These are phyloP conservation scores for Dianthus caryophyllus DNA, from an alignment of 148 eudicot genomes.

Conservation along the genomic window DNA sequence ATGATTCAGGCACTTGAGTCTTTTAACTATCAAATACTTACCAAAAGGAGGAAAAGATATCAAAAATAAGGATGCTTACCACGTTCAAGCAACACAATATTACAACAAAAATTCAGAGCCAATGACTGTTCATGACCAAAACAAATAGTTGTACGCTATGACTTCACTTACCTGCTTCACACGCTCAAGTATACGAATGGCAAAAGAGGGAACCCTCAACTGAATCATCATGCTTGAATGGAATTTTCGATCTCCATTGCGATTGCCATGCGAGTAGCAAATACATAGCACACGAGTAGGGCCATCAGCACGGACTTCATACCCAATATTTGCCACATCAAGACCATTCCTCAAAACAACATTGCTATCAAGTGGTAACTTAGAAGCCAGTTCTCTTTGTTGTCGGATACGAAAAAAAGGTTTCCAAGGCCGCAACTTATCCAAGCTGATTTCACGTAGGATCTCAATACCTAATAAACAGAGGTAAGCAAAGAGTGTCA, in stretches of 20 bases:
- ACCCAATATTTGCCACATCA: constrained; percentile 59
- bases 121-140: neutral
- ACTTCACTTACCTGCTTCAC: constrained; percentile 49
- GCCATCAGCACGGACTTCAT: constrained; percentile 82
- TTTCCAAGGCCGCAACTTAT: constrained; percentile 91
- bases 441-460: constrained; percentile 85
- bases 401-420: constrained; percentile 58
- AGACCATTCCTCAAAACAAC: constrained; percentile 32
- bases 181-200: constrained; percentile 59
- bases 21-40: no score
- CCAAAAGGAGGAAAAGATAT: no score
- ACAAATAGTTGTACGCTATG: neutral
- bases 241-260: constrained; percentile 32
- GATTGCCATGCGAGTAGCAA: constrained; percentile 50
- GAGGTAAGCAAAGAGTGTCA: constrained; percentile 11
- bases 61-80: no score
- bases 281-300: constrained; percentile 85
- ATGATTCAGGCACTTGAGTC: no score
- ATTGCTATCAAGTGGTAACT: constrained; percentile 41
- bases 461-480: constrained; percentile 47
- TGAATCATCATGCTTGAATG: constrained; percentile 53
- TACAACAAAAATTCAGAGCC: neutral
- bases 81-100: neutral
- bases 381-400: constrained; percentile 51
- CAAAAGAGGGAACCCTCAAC: constrained; percentile 59